Base-by-base conservation (phyloP, 2,329 filamentous ascomycete genomes). In the Sporothrix protearum region DNA sequence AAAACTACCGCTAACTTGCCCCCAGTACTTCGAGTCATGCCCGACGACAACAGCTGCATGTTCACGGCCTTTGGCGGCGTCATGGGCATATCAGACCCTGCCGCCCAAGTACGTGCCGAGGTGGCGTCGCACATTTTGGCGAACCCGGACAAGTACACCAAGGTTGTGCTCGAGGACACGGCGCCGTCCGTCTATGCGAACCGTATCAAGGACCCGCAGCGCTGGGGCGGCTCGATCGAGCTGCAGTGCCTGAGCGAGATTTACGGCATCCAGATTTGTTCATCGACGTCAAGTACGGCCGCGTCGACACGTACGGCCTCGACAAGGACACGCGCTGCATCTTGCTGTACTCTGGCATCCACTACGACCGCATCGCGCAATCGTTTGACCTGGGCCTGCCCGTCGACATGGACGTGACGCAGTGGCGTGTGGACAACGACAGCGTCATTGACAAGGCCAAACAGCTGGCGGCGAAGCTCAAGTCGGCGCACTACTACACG, bases 181-280 rank as follows among this genome's bases (percentile, higher is more conserved):
- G 84, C 87, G 1, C 91, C 91, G 0, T 85, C 89, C 70, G 87
- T 90, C 42, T 98, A 98, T 80, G 96, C 92, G 77, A 83, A 85
- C 30, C 93, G 91, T 85, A 96, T 98, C 75, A 89, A 91, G 74
- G 88, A 89, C 28, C 89, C 91, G 28, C 89, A 95, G 76, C 89
- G 90, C 0, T 98, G 95, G 95, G 95, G 95, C 69, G 95, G 95
- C 5, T 93, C 90, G 6, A 97, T 97, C 75, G 95, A 98, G 80
- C 85, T 98, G 25, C 89, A 89, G 71, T 95, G 97, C 72, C 82
- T 98, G 19, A 92, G 92, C 51, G 88, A 94, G 74, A 89, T 96
- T 71, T 97, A 97, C 79, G 88, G 91, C 73, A 86, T 97, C 36
- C 93, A 97, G 78, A 93, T 97, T 69, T 92, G 89, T 80, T 92